phyloP scores from a whole-genome alignment of 139 green algal species.

The Tetradesmus obliquus region DNA sequence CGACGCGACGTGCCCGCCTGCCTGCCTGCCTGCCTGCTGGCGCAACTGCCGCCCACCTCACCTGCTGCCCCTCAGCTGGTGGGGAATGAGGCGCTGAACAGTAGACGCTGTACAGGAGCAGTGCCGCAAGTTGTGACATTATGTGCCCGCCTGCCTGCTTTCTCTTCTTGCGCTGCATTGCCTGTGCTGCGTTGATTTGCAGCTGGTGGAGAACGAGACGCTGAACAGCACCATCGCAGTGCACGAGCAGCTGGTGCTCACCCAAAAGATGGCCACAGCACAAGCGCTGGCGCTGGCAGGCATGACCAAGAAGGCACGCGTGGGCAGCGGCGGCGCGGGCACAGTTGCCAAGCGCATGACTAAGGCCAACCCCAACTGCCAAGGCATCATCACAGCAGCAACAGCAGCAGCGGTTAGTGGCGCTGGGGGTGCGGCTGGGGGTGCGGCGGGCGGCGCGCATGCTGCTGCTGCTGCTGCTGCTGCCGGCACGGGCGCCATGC shows the following conservation, averaged over 20 bases:
- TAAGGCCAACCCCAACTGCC: neutral
- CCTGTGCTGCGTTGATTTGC: neutral
- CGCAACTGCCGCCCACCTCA: too few species aligned
- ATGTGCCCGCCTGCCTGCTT: neutral
- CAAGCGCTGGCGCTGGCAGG: slow-evolving; percentile 30
- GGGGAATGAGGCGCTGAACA: too few species aligned
- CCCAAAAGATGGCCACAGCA: slow-evolving; percentile 29
- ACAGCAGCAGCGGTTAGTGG: neutral
- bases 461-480: neutral
- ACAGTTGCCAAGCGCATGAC: neutral
- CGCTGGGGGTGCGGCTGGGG: neutral
- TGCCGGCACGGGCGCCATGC: neutral
- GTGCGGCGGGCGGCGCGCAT: neutral
- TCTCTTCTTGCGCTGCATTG: neutral
- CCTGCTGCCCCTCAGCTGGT: too few species aligned
- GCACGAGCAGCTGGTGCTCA: slow-evolving; percentile 38
- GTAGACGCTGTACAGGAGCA: too few species aligned
- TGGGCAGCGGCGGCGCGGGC: neutral
- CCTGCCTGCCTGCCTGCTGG: neutral
- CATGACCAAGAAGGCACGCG: slow-evolving; percentile 7
- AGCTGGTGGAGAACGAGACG: slow-evolving; percentile 15
- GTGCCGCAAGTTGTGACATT: neutral
- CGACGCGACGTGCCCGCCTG: neutral
- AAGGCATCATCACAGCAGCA: slow-evolving; percentile 23
- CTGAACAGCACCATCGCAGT: slow-evolving; percentile 17